phyloP scores from a whole-genome alignment of 2,329 filamentous ascomycete genomes.

The Setomelanomma holmii region DNA sequence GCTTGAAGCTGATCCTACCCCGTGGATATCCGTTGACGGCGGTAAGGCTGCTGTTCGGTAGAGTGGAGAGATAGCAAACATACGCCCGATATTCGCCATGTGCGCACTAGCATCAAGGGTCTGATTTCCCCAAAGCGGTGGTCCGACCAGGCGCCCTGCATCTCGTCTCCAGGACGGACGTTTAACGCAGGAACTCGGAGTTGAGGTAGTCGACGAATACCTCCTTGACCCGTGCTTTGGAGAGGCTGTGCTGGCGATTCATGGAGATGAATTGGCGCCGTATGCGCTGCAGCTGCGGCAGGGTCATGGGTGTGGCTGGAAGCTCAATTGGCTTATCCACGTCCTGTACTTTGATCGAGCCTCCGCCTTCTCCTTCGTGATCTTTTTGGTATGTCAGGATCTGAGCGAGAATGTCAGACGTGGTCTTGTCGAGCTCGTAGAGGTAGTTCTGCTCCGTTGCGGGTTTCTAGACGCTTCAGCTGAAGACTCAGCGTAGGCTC shows the following conservation, averaged over 20 bases:
- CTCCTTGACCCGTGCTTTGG: constrained; percentile 47
- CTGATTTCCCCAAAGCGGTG: background rate
- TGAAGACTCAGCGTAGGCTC: background rate
- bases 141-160: constrained; percentile 1
- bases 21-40: constrained; percentile 10
- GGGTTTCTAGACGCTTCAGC: constrained; percentile 56
- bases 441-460: constrained; percentile 73
- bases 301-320: constrained; percentile 69
- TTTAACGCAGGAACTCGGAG: constrained; percentile 43
- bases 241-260: constrained; percentile 69
- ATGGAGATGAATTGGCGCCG: constrained; percentile 78
- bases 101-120: background rate
- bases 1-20: constrained; percentile 3
- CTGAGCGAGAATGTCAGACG: constrained; percentile 75
- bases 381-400: constrained; percentile 73
- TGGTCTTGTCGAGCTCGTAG: constrained; percentile 79
- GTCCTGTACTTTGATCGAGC: constrained; percentile 62
- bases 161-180: constrained; percentile 12
- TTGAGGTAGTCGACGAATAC: constrained; percentile 51
- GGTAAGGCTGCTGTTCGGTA: constrained; percentile 16
- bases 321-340: constrained; percentile 68
- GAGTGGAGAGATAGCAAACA: constrained; percentile 16
- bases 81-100: background rate
- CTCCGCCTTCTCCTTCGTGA: constrained; percentile 67
- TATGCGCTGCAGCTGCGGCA: constrained; percentile 79